Conservation (phyloP, 2,329 filamentous ascomycete genomes). For the Cryphonectria naterciae region DNA sequence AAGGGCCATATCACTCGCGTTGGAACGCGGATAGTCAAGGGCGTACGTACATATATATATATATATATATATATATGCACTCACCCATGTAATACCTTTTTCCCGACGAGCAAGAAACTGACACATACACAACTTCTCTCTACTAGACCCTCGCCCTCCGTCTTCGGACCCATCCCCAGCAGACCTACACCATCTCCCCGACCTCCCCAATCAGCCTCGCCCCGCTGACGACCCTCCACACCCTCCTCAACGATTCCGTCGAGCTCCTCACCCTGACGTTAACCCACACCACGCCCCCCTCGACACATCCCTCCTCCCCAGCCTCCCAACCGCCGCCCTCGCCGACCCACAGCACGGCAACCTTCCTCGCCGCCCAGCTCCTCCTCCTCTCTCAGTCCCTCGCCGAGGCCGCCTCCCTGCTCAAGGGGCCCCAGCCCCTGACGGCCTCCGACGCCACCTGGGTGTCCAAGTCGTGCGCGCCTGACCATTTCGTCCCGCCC, state of each 20-base stretch:
- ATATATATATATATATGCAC: background rate
- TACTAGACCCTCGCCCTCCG: constrained; percentile 74
- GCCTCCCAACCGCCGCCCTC: constrained; percentile 59
- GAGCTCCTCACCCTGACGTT: constrained; percentile 81
- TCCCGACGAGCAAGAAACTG: background rate
- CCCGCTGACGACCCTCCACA: constrained; percentile 72
- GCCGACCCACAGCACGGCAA: constrained; percentile 43
- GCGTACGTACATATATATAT: constrained; percentile 57
- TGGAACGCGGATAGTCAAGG: constrained; percentile 89
- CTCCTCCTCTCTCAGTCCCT: constrained; percentile 60
- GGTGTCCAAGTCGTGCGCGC: constrained; percentile 49
- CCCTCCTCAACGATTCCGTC: constrained; percentile 80
- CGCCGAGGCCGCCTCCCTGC: constrained; percentile 53
- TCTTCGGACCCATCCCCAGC: constrained; percentile 66
- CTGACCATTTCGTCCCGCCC: constrained; percentile 49
- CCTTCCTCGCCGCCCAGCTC: constrained; percentile 59
- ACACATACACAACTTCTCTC: background rate
- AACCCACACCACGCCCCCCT: constrained; percentile 49
- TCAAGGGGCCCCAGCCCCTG: constrained; percentile 56
- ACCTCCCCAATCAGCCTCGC: constrained; percentile 62
- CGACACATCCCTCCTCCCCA: constrained; percentile 46
- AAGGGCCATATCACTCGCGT: constrained; percentile 92
- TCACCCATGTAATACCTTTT: background rate
- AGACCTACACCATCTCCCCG: constrained; percentile 54
- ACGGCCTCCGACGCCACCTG: constrained; percentile 47